phyloP scores from a whole-genome alignment of 2,329 filamentous ascomycete genomes.

The Aspergillus tamarii region DNA sequence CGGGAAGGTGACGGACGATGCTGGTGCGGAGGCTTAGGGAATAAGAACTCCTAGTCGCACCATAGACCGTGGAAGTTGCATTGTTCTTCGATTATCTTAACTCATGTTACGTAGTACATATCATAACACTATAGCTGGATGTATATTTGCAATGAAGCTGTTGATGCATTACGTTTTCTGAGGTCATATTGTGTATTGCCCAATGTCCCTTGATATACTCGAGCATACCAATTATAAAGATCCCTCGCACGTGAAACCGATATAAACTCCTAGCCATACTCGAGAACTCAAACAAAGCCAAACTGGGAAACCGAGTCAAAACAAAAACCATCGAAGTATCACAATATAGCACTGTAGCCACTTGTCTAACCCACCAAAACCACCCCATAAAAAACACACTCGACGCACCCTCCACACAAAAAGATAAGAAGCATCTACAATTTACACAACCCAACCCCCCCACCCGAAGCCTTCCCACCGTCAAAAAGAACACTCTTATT shows the following conservation, averaged over 20 bases:
- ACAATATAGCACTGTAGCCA: background rate
- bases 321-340: background rate
- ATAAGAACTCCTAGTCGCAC: slow-evolving; percentile 26
- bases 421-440: background rate
- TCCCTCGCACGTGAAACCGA: background rate
- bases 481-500: slow-evolving; percentile 13
- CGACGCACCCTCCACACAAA: background rate
- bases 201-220: background rate
- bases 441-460: background rate
- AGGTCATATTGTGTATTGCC: background rate
- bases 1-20: slow-evolving; percentile 73
- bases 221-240: background rate
- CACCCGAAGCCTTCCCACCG: too few relatives aligned
- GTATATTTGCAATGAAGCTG: background rate
- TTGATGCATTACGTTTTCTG: background rate
- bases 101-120: background rate
- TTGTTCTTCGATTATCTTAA: background rate
- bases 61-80: background rate
- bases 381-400: background rate
- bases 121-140: background rate
- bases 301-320: background rate
- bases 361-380: background rate
- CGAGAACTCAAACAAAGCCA: background rate
- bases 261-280: background rate
- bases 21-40: slow-evolving; percentile 62